Base-by-base conservation (phyloP, 139 green algal species). In the Picochlorum sp. region DNA sequence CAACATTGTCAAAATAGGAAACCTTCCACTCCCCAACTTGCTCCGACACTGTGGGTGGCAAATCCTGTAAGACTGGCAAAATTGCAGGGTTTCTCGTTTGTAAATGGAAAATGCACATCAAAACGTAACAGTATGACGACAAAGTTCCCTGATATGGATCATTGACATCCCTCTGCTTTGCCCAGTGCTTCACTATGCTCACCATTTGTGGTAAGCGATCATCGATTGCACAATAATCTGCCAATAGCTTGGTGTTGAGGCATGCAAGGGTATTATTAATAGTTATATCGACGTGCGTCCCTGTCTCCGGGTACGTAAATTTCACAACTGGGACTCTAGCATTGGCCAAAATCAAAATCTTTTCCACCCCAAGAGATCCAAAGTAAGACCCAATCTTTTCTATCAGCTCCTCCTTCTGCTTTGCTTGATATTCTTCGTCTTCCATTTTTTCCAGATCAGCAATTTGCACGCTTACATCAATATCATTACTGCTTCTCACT, bases 61-160 rank as follows among this genome's bases (percentile, higher is more conserved):
- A 50, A 58, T 65, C 58, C 69, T 93, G 85, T 75, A 93, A 68
- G 40, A 82, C 73, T n/a, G 85, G 89, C 61, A 96, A 76, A 31
- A 95, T 76, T 43, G 89, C 80, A n/a, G 85, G 85, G 2, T 47
- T 59, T 31, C 63, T 60, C 71, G 74, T 69, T 63, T 76, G 81
- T 87, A 96, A 76, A 22, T 85, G 80, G 68, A 81, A 62, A n/a
- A 96, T 88, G 69, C 74, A 86, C 83, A 96, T 89, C 31, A 97
- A 72, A 39, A 90, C 86, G 58, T 96, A 96, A 37, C 80, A 83
- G 64, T 97, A 97, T 47, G 71, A 85, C 18, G 77, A 90, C 6
- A 97, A 83, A 5, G 89, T 96, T 62, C 89, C 88, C 14, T 76
- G 69, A 70, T 95, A 96, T 1, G 84, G 73, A 58, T 93, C 83